Evolutionary conservation across 768 basidiomycete species (phyloP).

Genomic region (Strobilomyces dryophilus): DNA sequence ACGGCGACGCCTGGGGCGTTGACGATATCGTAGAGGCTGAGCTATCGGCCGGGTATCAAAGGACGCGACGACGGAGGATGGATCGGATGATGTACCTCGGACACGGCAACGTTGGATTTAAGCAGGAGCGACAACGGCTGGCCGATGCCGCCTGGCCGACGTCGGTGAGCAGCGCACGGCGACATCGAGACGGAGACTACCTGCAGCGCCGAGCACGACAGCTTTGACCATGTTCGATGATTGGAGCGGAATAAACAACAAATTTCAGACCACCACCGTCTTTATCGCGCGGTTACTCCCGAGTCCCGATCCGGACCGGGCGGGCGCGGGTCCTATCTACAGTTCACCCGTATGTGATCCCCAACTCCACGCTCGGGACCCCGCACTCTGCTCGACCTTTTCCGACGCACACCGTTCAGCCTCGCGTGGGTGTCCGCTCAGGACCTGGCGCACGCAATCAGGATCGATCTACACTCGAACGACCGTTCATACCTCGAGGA

Average conservation of each 20-base stretch:
- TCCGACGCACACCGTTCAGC: slow-evolving; percentile 27
- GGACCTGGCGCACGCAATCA: slow-evolving; percentile 19
- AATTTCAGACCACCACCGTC: background rate
- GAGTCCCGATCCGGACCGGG: slow-evolving; percentile 10
- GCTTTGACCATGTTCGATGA: slow-evolving; percentile 49
- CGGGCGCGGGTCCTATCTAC: no score
- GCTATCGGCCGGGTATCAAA: slow-evolving; percentile 38
- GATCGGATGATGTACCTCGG: slow-evolving; percentile 47
- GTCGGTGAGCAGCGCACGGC: slow-evolving; percentile 1
- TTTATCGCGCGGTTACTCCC: slow-evolving; percentile 22
- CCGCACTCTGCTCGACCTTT: slow-evolving; percentile 25
- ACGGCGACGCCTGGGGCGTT: slow-evolving; percentile 96
- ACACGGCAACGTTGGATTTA: slow-evolving; percentile 79
- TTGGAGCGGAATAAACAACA: background rate
- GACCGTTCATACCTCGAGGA: slow-evolving; percentile 32
- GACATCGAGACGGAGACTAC: slow-evolving; percentile 35
- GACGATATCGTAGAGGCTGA: slow-evolving; percentile 93
- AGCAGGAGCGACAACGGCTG: slow-evolving; percentile 92
- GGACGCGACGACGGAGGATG: background rate
- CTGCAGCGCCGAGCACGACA: slow-evolving; percentile 96
- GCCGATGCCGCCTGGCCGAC: slow-evolving; percentile 80
- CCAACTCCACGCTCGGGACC: slow-evolving; percentile 12
- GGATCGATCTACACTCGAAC: background rate
- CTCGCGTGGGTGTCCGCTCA: slow-evolving; percentile 37
- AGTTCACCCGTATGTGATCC: slow-evolving; percentile 7